These are phyloP conservation scores for Penicillium sp. DNA, from an alignment of 2,329 filamentous ascomycete genomes.

Conservation along the genomic window DNA sequence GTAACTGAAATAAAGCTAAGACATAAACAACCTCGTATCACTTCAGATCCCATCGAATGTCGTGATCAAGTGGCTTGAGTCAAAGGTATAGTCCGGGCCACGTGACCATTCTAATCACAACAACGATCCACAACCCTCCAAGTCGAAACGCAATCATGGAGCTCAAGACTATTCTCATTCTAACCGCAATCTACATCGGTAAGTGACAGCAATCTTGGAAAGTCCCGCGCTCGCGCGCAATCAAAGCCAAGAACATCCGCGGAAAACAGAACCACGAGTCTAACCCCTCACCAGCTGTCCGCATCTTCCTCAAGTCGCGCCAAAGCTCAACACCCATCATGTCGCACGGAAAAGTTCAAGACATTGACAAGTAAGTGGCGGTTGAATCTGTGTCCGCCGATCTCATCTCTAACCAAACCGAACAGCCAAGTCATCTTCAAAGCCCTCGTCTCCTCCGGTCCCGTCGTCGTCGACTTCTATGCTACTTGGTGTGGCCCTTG, in stretches of 20 bases:
- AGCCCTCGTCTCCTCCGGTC: constrained; percentile 50
- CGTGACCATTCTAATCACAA: constrained; percentile 2
- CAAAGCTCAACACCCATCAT: constrained; percentile 23
- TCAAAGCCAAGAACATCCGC: background rate
- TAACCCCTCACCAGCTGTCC: constrained; percentile 16
- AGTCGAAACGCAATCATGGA: constrained; percentile 22
- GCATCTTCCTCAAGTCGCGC: constrained; percentile 14
- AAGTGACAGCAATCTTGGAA: background rate
- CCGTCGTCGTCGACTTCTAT: constrained; percentile 58
- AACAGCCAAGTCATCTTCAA: constrained; percentile 64
- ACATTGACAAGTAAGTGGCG: constrained; percentile 37
- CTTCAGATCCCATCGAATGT: background rate
- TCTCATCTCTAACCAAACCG: constrained; percentile 2
- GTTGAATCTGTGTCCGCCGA: too few species aligned
- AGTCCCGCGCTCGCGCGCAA: too few species aligned
- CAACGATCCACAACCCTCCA: constrained; percentile 9
- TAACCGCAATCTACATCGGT: constrained; percentile 22
- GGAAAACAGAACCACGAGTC: background rate
- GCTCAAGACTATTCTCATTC: constrained; percentile 22
- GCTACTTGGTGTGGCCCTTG: constrained; percentile 61
- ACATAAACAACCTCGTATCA: background rate
- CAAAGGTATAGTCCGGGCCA: constrained; percentile 11
- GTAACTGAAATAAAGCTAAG: background rate
- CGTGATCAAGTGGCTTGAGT: background rate
- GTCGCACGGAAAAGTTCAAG: constrained; percentile 39